Evolutionary conservation across 2,329 filamentous ascomycete genomes (phyloP).

Genomic region (Diaporthe eres): DNA sequence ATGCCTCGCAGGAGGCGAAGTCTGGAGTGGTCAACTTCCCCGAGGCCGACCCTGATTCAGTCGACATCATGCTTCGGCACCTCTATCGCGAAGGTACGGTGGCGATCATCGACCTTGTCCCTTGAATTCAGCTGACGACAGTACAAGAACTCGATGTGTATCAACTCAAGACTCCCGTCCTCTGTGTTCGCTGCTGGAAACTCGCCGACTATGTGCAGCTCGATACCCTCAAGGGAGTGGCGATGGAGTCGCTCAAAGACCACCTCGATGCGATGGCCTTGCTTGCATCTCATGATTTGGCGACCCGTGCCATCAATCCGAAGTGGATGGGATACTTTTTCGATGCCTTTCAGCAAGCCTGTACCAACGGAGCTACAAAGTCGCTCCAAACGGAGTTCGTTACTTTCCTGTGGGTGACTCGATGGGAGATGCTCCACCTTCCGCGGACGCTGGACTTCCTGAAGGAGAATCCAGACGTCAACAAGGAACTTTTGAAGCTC

Average conservation of each 20-base stretch:
- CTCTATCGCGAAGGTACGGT: not conserved
- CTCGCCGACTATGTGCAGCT: not conserved
- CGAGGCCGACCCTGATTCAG: constrained; percentile 47
- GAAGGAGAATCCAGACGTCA: too few relatives aligned
- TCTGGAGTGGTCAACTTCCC: not conserved
- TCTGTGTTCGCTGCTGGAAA: not conserved
- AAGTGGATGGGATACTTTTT: too few relatives aligned
- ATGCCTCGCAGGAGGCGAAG: not conserved
- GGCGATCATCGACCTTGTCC: too few relatives aligned
- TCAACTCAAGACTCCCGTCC: not conserved
- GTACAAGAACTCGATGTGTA: not conserved
- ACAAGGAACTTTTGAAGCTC: too few relatives aligned
- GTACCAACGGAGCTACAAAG: too few relatives aligned
- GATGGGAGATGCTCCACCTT: too few relatives aligned
- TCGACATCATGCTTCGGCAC: constrained; percentile 47
- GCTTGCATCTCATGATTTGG: not conserved
- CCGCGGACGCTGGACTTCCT: too few relatives aligned
- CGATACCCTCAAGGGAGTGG: not conserved
- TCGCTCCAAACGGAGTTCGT: too few relatives aligned
- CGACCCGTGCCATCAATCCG: too few relatives aligned
- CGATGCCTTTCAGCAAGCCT: too few relatives aligned
- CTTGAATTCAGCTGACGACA: too few relatives aligned
- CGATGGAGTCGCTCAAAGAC: not conserved
- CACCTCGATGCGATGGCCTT: not conserved
- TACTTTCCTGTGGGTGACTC: too few relatives aligned